These are phyloP conservation scores for Luvunga scandens DNA, from an alignment of 345 rosid genomes.

Conservation along the genomic window DNA sequence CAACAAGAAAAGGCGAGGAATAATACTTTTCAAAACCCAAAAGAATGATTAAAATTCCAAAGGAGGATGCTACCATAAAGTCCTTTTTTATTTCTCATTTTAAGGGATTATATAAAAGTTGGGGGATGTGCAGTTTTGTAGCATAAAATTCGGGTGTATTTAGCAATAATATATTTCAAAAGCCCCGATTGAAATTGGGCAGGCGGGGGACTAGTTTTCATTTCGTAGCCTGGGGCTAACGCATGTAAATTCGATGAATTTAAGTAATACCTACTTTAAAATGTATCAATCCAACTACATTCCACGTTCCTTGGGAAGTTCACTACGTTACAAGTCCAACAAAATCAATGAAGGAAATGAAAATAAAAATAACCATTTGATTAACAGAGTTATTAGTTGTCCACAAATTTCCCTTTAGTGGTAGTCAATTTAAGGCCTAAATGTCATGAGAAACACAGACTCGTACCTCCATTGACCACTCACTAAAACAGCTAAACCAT, in stretches of 20 bases:
- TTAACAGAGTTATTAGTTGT: background rate
- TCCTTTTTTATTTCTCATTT: too few relatives aligned
- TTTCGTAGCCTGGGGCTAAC: too few relatives aligned
- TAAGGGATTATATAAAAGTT: too few relatives aligned
- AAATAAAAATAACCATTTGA: too few relatives aligned
- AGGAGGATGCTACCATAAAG: too few relatives aligned
- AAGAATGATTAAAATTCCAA: too few relatives aligned
- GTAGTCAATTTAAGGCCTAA: background rate
- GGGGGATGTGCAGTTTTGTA: too few relatives aligned
- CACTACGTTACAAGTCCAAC: too few relatives aligned
- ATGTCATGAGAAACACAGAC: background rate
- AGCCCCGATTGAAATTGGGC: background rate
- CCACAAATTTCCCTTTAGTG: background rate
- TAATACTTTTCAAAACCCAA: too few relatives aligned
- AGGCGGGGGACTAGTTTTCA: too few relatives aligned
- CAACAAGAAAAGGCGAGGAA: too few relatives aligned
- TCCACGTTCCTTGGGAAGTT: background rate
- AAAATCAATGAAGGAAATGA: too few relatives aligned
- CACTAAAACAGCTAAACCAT: constrained; percentile 19
- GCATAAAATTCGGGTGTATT: background rate
- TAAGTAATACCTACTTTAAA: background rate
- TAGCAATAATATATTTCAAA: background rate
- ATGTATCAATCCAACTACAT: background rate
- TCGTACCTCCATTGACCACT: constrained; percentile 6
- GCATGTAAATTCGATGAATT: background rate